phyloP scores from a whole-genome alignment of 371 early-diverging fungal species.

The Mortierella sp. region DNA sequence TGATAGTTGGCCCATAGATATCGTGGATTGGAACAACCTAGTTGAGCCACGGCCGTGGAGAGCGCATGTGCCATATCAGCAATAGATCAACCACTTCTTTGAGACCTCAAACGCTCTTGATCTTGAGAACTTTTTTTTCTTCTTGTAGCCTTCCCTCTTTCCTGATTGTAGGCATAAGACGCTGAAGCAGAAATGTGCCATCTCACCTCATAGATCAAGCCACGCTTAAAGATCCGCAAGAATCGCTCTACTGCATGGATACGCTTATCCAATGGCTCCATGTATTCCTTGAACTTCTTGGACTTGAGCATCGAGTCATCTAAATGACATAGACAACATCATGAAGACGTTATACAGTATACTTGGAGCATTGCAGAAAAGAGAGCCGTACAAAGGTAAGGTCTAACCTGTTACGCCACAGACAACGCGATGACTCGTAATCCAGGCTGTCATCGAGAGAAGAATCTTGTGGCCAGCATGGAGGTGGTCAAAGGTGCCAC shows the following conservation, averaged over 20 bases:
- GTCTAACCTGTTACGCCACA: constrained; percentile 80
- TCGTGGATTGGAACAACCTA: constrained; percentile 84
- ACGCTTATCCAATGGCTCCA: constrained; percentile 79
- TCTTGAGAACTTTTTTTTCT: background rate
- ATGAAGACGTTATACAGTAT: background rate
- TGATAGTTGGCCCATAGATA: constrained; percentile 90
- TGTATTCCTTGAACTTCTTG: constrained; percentile 76
- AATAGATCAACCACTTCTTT: background rate
- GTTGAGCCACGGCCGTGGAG: background rate
- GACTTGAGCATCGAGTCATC: constrained; percentile 75
- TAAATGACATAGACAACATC: constrained; percentile 16
- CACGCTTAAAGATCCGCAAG: constrained; percentile 65
- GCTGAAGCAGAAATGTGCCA: background rate
- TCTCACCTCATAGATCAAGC: constrained; percentile 58
- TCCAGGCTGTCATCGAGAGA: constrained; percentile 83
- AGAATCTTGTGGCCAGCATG: constrained; percentile 96
- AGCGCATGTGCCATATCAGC: background rate
- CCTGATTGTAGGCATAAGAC: background rate
- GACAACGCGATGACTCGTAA: constrained; percentile 67
- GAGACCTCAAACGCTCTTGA: background rate
- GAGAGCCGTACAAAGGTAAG: background rate
- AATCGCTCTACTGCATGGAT: constrained; percentile 69
- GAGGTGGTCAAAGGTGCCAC: constrained; percentile 98
- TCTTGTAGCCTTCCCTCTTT: background rate
- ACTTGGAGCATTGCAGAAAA: too few relatives aligned